Conservation (phyloP, 1,284 basidiomycete genomes). For the Gomphus bonarii region DNA sequence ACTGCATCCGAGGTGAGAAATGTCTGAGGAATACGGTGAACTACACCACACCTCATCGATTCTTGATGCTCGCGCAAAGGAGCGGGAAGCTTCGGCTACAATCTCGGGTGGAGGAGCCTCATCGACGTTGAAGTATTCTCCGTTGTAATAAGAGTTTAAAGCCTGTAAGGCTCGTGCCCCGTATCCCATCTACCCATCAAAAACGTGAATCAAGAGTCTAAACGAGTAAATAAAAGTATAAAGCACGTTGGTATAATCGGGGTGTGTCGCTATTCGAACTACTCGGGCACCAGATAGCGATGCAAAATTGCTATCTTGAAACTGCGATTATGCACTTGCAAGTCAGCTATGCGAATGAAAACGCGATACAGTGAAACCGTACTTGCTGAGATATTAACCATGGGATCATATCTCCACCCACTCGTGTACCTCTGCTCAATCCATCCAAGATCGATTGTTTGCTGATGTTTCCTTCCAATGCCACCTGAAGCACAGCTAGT, state of each 20-base stretch:
- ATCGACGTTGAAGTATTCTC: slow-evolving; percentile 86
- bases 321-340: slow-evolving; percentile 28
- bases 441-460: slow-evolving; percentile 83
- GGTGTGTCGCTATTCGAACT: slow-evolving; percentile 94
- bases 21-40: neutral
- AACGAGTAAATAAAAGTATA: neutral
- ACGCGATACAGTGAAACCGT: neutral
- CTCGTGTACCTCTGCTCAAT: slow-evolving; percentile 67
- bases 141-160: slow-evolving; percentile 86
- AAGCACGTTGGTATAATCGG: slow-evolving; percentile 82
- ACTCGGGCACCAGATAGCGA: slow-evolving; percentile 84
- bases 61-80: slow-evolving; percentile 51
- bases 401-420: slow-evolving; percentile 95
- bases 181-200: slow-evolving; percentile 78
- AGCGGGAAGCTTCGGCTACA: slow-evolving; percentile 23
- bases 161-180: slow-evolving; percentile 86
- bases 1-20: slow-evolving; percentile 18
- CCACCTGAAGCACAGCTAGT: slow-evolving; percentile 91
- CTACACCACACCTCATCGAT: slow-evolving; percentile 45
- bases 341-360: neutral
- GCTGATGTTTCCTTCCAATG: slow-evolving; percentile 91
- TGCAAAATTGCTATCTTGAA: slow-evolving; percentile 94
- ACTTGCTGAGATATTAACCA: slow-evolving; percentile 90
- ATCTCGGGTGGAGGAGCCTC: slow-evolving; percentile 47
- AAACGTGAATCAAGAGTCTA: slow-evolving; percentile 9